These are phyloP conservation scores for Microascus cirrosus DNA, from an alignment of 2,329 filamentous ascomycete species.

Conservation along the genomic window DNA sequence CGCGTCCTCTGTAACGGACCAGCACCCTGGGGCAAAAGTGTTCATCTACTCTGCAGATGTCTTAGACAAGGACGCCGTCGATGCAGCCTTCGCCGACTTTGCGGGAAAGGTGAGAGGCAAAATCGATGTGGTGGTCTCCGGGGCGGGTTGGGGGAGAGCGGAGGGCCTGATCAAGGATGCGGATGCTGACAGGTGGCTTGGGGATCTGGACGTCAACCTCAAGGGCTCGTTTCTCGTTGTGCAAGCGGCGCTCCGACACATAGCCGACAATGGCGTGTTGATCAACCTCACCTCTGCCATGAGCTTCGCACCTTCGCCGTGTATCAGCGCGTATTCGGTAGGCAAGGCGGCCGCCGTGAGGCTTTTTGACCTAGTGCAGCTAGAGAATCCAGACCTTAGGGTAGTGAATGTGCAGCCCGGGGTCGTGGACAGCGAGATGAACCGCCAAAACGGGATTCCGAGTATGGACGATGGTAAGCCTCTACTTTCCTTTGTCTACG, in stretches of 20 bases:
- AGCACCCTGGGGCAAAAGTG: slow-evolving; percentile 24
- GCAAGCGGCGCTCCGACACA: slow-evolving; percentile 14
- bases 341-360: slow-evolving; percentile 28
- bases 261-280: slow-evolving; percentile 9
- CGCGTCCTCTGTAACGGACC: slow-evolving; percentile 11
- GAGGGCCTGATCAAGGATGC: neutral
- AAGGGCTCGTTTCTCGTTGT: slow-evolving; percentile 18
- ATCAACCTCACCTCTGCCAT: too few relatives aligned
- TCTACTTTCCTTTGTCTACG: neutral
- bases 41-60: slow-evolving; percentile 20
- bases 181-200: neutral
- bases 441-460: neutral
- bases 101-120: slow-evolving; percentile 13
- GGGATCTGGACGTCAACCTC: slow-evolving; percentile 14
- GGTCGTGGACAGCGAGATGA: slow-evolving; percentile 18
- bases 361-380: slow-evolving; percentile 26
- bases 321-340: slow-evolving; percentile 22
- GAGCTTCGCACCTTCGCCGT: slow-evolving; percentile 13
- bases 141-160: slow-evolving; percentile 14
- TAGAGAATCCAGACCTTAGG: slow-evolving; percentile 24
- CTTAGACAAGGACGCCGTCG: slow-evolving; percentile 11
- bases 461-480: slow-evolving; percentile 9
- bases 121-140: slow-evolving; percentile 23
- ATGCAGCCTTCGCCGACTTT: slow-evolving; percentile 10
- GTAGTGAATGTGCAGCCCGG: slow-evolving; percentile 32